Conservation (phyloP, 1,284 basidiomycete genomes). For the Thelephora terrestris region DNA sequence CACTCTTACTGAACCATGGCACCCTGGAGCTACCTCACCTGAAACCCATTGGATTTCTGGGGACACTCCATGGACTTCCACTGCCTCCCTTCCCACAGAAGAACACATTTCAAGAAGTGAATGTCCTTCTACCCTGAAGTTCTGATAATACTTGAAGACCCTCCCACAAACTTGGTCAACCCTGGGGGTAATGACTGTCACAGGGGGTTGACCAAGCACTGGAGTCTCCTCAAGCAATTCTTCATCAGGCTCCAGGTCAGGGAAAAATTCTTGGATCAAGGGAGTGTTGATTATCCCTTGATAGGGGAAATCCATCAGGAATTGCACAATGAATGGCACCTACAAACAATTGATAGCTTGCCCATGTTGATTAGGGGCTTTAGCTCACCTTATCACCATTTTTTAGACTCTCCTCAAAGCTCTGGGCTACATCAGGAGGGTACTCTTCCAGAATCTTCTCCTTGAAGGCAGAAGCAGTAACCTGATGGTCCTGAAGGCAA, state of each 20-base stretch:
- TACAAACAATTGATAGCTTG: not conserved
- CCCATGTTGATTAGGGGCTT: constrained; percentile 14
- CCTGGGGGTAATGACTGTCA: not conserved
- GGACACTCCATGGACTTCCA: constrained; percentile 20
- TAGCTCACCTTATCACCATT: constrained; percentile 34
- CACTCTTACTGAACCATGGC: constrained; percentile 36
- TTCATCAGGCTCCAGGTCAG: not conserved
- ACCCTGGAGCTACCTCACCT: constrained; percentile 16
- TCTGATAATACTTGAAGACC: not conserved
- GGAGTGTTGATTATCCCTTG: not conserved
- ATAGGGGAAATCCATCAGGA: not conserved
- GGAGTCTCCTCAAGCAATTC: not conserved
- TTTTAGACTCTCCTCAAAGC: constrained; percentile 15
- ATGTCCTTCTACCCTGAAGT: constrained; percentile 14
- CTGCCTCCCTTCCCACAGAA: constrained; percentile 30
- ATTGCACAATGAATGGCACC: not conserved
- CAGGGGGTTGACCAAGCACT: not conserved
- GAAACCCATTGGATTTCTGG: constrained; percentile 38
- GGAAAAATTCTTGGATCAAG: not conserved
- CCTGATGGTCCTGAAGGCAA: constrained; percentile 22
- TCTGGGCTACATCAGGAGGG: not conserved
- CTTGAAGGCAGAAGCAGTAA: constrained; percentile 31
- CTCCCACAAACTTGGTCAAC: not conserved
- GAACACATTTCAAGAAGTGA: constrained; percentile 15
- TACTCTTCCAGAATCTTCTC: constrained; percentile 9